Evolutionary conservation across 2,329 filamentous ascomycete species (phyloP).

Genomic region (Didymella keratinophila): DNA sequence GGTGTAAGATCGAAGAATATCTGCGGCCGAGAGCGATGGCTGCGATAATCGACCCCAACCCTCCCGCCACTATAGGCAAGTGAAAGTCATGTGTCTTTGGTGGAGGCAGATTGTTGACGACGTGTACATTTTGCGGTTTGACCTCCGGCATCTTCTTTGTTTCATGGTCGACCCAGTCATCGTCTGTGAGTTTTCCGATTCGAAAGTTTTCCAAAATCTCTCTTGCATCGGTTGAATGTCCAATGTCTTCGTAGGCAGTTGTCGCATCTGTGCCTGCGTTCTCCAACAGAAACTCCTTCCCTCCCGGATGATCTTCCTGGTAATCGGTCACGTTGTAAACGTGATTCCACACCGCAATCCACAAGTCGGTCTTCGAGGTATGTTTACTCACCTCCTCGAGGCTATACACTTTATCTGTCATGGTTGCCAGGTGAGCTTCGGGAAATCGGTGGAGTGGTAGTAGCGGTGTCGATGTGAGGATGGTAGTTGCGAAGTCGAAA

Average conservation of each 20-base stretch:
- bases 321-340: conserved; percentile 69
- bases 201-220: conserved; percentile 53
- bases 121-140: conserved; percentile 17
- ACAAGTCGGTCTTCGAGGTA: conserved; percentile 58
- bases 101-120: conserved; percentile 25
- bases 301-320: conserved; percentile 64
- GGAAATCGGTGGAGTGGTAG: neutral
- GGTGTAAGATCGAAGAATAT: conserved; percentile 16
- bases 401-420: conserved; percentile 26
- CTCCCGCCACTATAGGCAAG: conserved; percentile 12
- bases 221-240: conserved; percentile 57
- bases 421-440: neutral
- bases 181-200: conserved; percentile 36
- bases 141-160: conserved; percentile 51
- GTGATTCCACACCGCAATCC: conserved; percentile 56
- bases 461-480: neutral
- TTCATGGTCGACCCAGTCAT: conserved; percentile 26
- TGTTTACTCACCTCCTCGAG: conserved; percentile 58
- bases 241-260: conserved; percentile 54
- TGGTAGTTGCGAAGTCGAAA: neutral
- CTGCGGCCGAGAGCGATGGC: conserved; percentile 16
- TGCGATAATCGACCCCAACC: conserved; percentile 9
- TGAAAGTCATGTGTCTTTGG: conserved; percentile 11
- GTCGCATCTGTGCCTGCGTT: conserved; percentile 56
- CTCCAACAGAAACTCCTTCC: conserved; percentile 53